These are phyloP conservation scores for Aechmea fasciata DNA, from an alignment of 176 grass and related monocot species.

Conservation along the genomic window DNA sequence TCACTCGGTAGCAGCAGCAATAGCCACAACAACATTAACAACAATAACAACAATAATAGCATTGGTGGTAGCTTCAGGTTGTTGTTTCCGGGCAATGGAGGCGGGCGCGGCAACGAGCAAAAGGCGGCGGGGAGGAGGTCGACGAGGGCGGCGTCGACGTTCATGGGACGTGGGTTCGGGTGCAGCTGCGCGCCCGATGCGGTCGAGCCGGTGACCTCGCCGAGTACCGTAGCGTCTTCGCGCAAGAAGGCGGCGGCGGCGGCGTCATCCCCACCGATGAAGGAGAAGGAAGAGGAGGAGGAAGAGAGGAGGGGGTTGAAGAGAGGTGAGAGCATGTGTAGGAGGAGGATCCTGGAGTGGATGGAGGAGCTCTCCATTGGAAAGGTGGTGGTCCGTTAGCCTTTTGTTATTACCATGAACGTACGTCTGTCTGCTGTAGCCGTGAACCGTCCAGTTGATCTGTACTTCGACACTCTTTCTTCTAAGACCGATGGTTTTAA, in stretches of 20 bases:
- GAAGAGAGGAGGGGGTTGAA: slow-evolving; percentile 13
- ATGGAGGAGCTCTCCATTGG: slow-evolving; percentile 33
- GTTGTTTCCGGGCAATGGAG: too few relatives aligned
- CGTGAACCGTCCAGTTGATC: too few relatives aligned
- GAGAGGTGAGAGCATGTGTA: slow-evolving; percentile 17
- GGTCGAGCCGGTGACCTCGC: slow-evolving; percentile 11
- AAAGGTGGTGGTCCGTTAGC: slow-evolving; percentile 19
- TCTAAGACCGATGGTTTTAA: too few relatives aligned
- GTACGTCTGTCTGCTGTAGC: too few relatives aligned
- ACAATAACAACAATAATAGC: too few relatives aligned
- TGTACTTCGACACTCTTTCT: too few relatives aligned
- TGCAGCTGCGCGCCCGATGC: slow-evolving; percentile 34
- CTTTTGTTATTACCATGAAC: not conserved
- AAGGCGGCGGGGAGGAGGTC: slow-evolving; percentile 11
- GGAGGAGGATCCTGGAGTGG: slow-evolving; percentile 43
- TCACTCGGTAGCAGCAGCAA: too few relatives aligned
- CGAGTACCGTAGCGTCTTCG: not conserved
- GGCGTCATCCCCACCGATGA: not conserved
- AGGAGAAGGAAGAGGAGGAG: slow-evolving; percentile 1
- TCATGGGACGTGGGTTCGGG: slow-evolving; percentile 24
- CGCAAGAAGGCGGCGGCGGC: too few relatives aligned
- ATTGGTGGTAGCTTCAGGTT: too few relatives aligned
- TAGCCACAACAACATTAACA: too few relatives aligned
- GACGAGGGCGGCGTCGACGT: not conserved
- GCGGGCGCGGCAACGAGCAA: not conserved